A percentile compares a stretch with the other conserved stretches of the same genome.
These are phyloP conservation scores for Podospora pseudopauciseta DNA, from an alignment of 495 filamentous ascomycete species.

Conservation along the genomic window DNA sequence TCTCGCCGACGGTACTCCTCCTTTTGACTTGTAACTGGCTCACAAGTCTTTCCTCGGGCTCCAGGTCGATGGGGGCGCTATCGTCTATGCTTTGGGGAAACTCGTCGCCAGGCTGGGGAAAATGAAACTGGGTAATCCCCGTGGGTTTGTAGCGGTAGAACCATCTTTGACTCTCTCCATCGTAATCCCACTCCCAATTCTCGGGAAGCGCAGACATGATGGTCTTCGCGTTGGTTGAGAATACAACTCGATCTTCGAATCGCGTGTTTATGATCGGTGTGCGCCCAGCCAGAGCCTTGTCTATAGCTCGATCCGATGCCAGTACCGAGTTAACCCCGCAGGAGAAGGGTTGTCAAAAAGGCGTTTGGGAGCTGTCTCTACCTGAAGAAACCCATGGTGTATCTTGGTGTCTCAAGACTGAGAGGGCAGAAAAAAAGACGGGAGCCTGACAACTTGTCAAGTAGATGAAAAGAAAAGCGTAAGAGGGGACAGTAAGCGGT, in stretches of 20 bases:
- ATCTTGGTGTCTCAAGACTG: not conserved
- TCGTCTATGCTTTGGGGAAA: conserved; percentile 44
- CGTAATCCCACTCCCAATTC: conserved; percentile 49
- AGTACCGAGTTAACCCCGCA: not conserved
- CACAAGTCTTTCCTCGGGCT: conserved; percentile 36
- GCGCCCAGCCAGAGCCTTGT: not conserved
- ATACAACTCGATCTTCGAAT: not conserved
- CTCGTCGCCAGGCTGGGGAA: conserved; percentile 49
- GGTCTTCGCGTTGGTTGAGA: not conserved
- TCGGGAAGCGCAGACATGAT: conserved; percentile 40
- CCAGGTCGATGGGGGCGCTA: conserved; percentile 32
- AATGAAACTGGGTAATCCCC: conserved; percentile 45
- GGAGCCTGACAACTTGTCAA: not conserved
- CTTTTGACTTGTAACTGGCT: conserved; percentile 36
- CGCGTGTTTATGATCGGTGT: not conserved
- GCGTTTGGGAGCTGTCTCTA: not conserved
- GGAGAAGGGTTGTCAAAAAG: not conserved
- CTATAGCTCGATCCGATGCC: not conserved
- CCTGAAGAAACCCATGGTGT: not conserved
- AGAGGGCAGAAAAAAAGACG: not conserved
- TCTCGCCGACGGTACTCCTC: conserved; percentile 22
- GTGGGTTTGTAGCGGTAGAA: conserved; percentile 46
- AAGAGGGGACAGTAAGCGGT: not conserved
- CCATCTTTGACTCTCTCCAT: conserved; percentile 41
- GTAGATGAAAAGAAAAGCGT: not conserved